phyloP scores from a whole-genome alignment of 257 asterid genomes.

The Plectranthus barbatus region DNA sequence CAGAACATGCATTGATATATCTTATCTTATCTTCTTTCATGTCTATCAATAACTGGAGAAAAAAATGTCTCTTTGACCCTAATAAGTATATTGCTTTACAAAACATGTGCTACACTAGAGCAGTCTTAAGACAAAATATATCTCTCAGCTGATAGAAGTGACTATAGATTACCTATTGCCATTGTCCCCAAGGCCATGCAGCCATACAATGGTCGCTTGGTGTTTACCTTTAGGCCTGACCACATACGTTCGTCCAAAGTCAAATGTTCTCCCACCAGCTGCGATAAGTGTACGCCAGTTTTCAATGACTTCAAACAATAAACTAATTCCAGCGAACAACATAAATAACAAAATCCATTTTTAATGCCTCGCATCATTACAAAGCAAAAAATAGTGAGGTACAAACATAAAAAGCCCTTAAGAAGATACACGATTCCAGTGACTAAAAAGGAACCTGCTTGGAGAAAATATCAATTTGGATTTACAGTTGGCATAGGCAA shows the following conservation, averaged over 20 bases:
- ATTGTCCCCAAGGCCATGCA: slow-evolving; percentile 87
- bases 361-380: not conserved
- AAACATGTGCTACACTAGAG: not conserved
- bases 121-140: not conserved
- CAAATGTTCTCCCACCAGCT: slow-evolving; percentile 60
- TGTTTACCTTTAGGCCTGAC: slow-evolving; percentile 80
- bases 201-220: slow-evolving; percentile 82
- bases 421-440: not conserved
- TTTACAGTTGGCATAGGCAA: not conserved
- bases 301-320: not conserved
- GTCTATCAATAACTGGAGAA: not conserved
- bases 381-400: too few species aligned
- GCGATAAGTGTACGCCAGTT: slow-evolving; percentile 1
- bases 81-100: not conserved
- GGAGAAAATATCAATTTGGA: not conserved
- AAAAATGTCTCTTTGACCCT: not conserved
- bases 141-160: not conserved
- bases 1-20: too few species aligned
- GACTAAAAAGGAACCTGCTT: not conserved
- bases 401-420: too few species aligned
- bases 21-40: not conserved
- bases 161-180: slow-evolving; percentile 51
- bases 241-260: slow-evolving; percentile 70
- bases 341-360: not conserved
- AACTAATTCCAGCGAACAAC: not conserved